phyloP scores from a whole-genome alignment of 257 asterid genomes.

The Nicotiana otophora region DNA sequence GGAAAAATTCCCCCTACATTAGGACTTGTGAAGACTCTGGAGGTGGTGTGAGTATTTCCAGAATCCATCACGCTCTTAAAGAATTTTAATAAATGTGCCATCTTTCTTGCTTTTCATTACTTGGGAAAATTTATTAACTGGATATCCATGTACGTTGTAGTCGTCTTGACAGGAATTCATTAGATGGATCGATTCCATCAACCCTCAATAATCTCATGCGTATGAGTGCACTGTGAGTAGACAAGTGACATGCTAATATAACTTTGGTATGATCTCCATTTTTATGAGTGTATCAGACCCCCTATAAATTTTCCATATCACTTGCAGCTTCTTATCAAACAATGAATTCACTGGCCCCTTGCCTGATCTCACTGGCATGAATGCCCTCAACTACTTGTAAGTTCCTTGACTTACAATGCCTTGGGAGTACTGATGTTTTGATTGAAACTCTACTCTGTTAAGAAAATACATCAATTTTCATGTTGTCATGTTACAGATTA shows the following conservation, averaged over 20 bases:
- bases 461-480: background rate
- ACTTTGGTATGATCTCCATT: background rate
- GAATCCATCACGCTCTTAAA: background rate
- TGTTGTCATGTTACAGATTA: background rate
- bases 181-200: slow-evolving; percentile 23
- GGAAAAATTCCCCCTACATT: slow-evolving; percentile 23
- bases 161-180: slow-evolving; percentile 24
- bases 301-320: background rate
- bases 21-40: slow-evolving; percentile 24
- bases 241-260: background rate
- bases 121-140: background rate
- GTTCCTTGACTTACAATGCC: background rate
- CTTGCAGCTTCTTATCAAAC: slow-evolving; percentile 15
- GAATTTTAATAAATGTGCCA: background rate
- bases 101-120: background rate
- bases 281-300: background rate
- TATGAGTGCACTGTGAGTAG: slow-evolving; percentile 8
- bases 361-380: slow-evolving; percentile 8
- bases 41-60: slow-evolving; percentile 24
- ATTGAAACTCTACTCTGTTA: background rate
- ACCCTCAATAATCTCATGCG: slow-evolving; percentile 1
- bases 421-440: background rate
- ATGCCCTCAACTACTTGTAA: slow-evolving; percentile 5
- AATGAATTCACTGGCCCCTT: slow-evolving; percentile 15
- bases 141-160: background rate